phyloP scores from a whole-genome alignment of 345 rosid species.

The Arabis hirsuta region DNA sequence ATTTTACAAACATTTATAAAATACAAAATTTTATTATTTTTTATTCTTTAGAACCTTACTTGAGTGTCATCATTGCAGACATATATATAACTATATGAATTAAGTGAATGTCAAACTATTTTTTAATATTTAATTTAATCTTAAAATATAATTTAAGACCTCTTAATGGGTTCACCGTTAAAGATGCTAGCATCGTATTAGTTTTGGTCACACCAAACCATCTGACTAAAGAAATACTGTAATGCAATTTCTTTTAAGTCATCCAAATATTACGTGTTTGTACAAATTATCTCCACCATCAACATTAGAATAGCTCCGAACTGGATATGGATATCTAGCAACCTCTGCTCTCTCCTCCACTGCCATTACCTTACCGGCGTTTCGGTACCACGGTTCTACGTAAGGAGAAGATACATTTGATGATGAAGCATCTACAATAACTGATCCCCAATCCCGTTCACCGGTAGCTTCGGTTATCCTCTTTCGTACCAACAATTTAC shows the following conservation, averaged over 20 bases:
- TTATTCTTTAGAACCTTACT: no score
- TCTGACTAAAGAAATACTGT: background rate
- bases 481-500: constrained; percentile 63
- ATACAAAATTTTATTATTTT: no score
- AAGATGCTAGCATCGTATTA: background rate
- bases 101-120: no score
- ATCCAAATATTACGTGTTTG: constrained; percentile 60
- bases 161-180: no score
- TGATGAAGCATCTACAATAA: constrained; percentile 49
- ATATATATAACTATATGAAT: no score
- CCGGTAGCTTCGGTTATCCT: constrained; percentile 73
- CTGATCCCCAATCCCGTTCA: constrained; percentile 85
- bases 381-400: constrained; percentile 76
- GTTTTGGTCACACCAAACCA: constrained; percentile 27
- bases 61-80: no score
- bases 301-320: constrained; percentile 49
- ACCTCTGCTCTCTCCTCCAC: constrained; percentile 40
- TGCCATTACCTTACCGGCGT: constrained; percentile 55
- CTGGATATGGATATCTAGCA: constrained; percentile 60
- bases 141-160: no score
- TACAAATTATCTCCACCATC: constrained; percentile 84
- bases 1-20: no score
- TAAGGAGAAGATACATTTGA: constrained; percentile 41
- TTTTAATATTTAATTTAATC: no score
- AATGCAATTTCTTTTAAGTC: constrained; percentile 28